Conservation (phyloP, 2,329 filamentous ascomycete genomes). For the Sporothrix dimorphospora region DNA sequence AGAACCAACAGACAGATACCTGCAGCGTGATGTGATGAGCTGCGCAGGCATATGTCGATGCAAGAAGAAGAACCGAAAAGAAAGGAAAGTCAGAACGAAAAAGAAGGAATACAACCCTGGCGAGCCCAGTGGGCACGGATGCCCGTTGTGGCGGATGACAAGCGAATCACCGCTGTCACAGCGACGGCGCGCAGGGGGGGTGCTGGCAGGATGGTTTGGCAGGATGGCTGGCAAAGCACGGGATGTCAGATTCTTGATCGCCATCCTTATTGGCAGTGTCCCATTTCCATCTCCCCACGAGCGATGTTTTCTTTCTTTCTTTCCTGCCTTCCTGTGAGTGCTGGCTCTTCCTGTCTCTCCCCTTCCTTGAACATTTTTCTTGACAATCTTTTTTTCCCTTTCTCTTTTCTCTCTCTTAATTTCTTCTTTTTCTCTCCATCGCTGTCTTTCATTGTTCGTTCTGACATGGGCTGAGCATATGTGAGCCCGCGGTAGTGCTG, state of each 20-base stretch:
- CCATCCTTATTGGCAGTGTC: neutral
- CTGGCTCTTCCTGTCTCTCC: neutral
- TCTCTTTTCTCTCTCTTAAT: neutral
- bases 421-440: neutral
- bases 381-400: neutral
- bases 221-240: no score
- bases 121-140: neutral
- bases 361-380: neutral
- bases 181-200: neutral
- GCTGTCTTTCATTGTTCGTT: neutral
- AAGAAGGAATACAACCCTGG: neutral
- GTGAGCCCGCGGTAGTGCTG: neutral
- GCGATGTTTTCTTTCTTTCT: neutral
- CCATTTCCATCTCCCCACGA: no score
- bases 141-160: neutral
- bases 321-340: neutral
- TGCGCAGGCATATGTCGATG: no score
- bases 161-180: neutral
- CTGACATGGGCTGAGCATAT: neutral
- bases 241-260: slow-evolving; percentile 1
- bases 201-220: neutral
- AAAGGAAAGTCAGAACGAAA: neutral
- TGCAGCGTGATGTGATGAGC: neutral
- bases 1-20: neutral
- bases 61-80: neutral